Evolutionary conservation across 306 rosid genomes (phyloP).

Genomic region (Acacia crassicarpa): DNA sequence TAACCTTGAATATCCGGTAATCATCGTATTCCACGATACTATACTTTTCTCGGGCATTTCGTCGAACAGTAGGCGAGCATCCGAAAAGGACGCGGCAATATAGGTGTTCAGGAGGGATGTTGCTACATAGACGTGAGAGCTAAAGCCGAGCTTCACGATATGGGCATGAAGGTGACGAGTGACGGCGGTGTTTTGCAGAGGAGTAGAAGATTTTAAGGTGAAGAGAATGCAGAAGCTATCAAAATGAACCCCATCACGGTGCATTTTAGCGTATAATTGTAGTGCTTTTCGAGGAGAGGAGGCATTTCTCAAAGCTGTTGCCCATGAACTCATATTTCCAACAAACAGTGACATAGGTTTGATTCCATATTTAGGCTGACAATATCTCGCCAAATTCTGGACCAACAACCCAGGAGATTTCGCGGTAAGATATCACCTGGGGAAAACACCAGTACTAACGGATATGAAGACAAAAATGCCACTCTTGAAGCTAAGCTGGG

Average conservation of each 20-base stretch:
- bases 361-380: not conserved
- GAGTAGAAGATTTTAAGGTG: slow-evolving; percentile 59
- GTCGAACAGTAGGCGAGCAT: slow-evolving; percentile 56
- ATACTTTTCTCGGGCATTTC: slow-evolving; percentile 56
- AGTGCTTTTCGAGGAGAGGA: slow-evolving; percentile 51
- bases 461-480: not conserved
- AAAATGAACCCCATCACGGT: slow-evolving; percentile 34
- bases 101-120: slow-evolving; percentile 45
- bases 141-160: slow-evolving; percentile 59
- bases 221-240: slow-evolving; percentile 55
- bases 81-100: slow-evolving; percentile 24
- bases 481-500: not conserved
- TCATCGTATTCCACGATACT: slow-evolving; percentile 68
- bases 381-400: not conserved
- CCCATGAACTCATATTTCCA: slow-evolving; percentile 47
- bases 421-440: not conserved
- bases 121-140: slow-evolving; percentile 45
- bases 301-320: slow-evolving; percentile 49
- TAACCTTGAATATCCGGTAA: slow-evolving; percentile 41
- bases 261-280: slow-evolving; percentile 44
- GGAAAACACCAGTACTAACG: not conserved
- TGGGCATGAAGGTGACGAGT: slow-evolving; percentile 62
- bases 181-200: slow-evolving; percentile 25
- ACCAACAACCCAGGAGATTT: not conserved
- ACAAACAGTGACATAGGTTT: slow-evolving; percentile 22